Evolutionary conservation across 2,329 filamentous ascomycete species (phyloP).

Genomic region (Pseudogymnoascus sp.): DNA sequence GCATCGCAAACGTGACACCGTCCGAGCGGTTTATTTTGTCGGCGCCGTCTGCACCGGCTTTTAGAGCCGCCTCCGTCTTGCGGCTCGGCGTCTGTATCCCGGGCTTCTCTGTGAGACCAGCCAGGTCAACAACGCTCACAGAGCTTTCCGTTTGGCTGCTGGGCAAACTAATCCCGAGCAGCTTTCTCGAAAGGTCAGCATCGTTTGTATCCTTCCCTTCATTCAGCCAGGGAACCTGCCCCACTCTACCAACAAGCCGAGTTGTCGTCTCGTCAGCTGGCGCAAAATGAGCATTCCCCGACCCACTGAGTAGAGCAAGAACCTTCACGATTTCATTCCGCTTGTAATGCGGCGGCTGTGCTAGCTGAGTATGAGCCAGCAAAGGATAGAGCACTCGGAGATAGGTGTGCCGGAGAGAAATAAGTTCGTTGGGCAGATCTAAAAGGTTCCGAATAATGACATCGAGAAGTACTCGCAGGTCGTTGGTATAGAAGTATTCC

Average conservation of each 20-base stretch:
- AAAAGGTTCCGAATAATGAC: slow-evolving; percentile 96
- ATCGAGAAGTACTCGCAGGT: slow-evolving; percentile 86
- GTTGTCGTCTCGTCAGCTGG: slow-evolving; percentile 75
- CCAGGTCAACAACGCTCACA: slow-evolving; percentile 70
- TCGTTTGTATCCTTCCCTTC: slow-evolving; percentile 34
- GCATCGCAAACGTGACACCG: background rate
- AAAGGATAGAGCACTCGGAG: slow-evolving; percentile 86
- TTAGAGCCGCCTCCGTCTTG: slow-evolving; percentile 30
- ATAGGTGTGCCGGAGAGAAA: slow-evolving; percentile 81
- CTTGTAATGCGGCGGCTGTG: slow-evolving; percentile 84
- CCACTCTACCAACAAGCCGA: slow-evolving; percentile 68
- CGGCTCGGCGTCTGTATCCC: slow-evolving; percentile 75
- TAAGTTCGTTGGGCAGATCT: slow-evolving; percentile 79
- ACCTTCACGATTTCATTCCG: slow-evolving; percentile 73
- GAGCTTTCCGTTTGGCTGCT: slow-evolving; percentile 60
- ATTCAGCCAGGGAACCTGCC: slow-evolving; percentile 62
- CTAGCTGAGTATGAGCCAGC: slow-evolving; percentile 84
- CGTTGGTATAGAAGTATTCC: slow-evolving; percentile 98
- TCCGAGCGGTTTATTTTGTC: background rate
- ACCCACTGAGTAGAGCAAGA: slow-evolving; percentile 62
- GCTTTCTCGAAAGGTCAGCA: slow-evolving; percentile 45
- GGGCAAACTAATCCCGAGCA: slow-evolving; percentile 66
- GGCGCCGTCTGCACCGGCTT: slow-evolving; percentile 20
- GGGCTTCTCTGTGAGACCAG: slow-evolving; percentile 72
- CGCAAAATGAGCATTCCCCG: slow-evolving; percentile 66